Evolutionary conservation across 345 rosid species (phyloP).

Genomic region (Eucalyptus tenuipes): DNA sequence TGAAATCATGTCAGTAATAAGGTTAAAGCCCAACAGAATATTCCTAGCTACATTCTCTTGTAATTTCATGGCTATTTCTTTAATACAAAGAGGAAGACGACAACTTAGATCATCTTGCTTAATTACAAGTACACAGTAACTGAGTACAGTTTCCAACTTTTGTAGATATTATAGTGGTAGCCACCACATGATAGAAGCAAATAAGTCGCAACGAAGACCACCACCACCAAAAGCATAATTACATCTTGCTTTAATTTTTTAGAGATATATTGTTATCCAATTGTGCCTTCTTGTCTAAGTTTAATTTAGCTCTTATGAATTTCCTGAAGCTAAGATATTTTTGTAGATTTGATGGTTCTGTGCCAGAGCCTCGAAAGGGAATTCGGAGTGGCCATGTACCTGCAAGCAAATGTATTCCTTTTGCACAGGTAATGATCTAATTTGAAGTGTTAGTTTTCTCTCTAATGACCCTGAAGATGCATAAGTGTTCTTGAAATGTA

Average conservation of each 20-base stretch:
- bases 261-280: not conserved
- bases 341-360: conserved; percentile 81
- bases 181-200: not conserved
- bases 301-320: not conserved
- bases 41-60: not conserved
- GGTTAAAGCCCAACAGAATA: not conserved
- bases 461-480: not conserved
- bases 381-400: conserved; percentile 93
- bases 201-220: not conserved
- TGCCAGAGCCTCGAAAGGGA: conserved; percentile 91
- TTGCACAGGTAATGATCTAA: conserved; percentile 40
- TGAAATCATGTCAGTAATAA: not conserved
- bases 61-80: not conserved
- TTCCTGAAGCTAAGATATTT: not conserved
- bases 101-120: not conserved
- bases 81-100: not conserved
- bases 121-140: not conserved
- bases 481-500: not conserved
- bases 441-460: not conserved
- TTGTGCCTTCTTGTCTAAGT: not conserved
- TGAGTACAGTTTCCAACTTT: not conserved
- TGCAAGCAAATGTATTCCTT: conserved; percentile 92
- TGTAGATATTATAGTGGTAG: not conserved
- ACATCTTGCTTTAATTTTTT: not conserved
- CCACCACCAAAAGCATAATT: not conserved